Conservation (phyloP, 164 flowering plant genomes). For the Vitis labrusca region DNA sequence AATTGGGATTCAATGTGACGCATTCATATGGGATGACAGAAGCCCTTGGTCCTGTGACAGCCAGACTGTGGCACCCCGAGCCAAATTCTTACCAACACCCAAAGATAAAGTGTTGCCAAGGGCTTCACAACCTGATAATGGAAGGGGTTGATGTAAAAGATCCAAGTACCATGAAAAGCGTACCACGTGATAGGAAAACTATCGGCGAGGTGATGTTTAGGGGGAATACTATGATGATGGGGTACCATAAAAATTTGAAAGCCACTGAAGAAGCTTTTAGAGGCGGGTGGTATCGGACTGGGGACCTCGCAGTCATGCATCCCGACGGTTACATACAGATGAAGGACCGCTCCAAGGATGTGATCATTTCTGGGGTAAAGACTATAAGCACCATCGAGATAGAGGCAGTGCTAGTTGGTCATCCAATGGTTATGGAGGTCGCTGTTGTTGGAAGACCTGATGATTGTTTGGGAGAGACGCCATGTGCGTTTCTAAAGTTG, state of each 20-base stretch:
- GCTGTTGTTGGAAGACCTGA: conserved; percentile 63
- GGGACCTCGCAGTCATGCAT: conserved; percentile 53
- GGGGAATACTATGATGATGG: conserved; percentile 56
- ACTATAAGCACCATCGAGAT: conserved; percentile 58
- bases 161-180: conserved; percentile 37
- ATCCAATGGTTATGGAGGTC: conserved; percentile 53
- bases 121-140: conserved; percentile 32
- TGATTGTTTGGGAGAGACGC: conserved; percentile 61
- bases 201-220: conserved; percentile 51
- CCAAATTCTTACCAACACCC: conserved; percentile 33
- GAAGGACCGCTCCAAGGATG: conserved; percentile 52
- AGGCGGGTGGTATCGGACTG: conserved; percentile 51
- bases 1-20: conserved; percentile 39
- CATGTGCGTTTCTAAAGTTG: conserved; percentile 62
- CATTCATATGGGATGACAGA: conserved; percentile 56
- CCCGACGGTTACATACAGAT: conserved; percentile 50
- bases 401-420: conserved; percentile 46
- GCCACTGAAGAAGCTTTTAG: conserved; percentile 38
- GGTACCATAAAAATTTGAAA: conserved; percentile 34
- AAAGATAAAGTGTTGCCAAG: conserved; percentile 39
- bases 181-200: conserved; percentile 40
- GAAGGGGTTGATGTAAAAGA: conserved; percentile 43
- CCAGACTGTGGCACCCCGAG: conserved; percentile 42
- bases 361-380: conserved; percentile 62
- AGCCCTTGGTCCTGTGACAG: conserved; percentile 44